A percentile compares a stretch with the other conserved stretches of the same genome.
Conservation (phyloP, 2,329 filamentous ascomycete species). For the Fusarium chaquense region DNA sequence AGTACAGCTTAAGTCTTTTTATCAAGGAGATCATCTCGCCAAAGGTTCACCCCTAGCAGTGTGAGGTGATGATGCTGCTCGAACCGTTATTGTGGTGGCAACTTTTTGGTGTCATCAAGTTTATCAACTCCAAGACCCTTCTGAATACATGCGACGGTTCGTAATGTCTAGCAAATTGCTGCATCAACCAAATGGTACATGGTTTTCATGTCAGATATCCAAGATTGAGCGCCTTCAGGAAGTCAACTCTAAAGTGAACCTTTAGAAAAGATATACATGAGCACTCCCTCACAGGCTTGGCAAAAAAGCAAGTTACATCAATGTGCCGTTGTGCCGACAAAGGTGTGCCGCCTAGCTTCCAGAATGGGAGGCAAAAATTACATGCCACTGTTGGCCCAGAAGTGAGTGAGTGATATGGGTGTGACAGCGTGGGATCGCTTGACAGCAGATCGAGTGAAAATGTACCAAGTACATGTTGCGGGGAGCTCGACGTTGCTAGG, state of each 20-base stretch:
- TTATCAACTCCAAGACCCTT: too few relatives aligned
- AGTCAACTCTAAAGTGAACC: not conserved
- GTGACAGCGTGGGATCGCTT: slow-evolving; percentile 10
- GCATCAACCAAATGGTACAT: not conserved
- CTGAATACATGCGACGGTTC: too few relatives aligned
- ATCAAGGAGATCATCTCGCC: too few relatives aligned
- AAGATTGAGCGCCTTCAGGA: not conserved
- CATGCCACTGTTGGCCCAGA: slow-evolving; percentile 32
- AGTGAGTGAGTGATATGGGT: slow-evolving; percentile 14
- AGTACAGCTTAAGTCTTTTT: too few relatives aligned
- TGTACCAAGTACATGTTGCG: slow-evolving; percentile 21
- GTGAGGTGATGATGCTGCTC: too few relatives aligned
- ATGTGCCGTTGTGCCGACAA: slow-evolving; percentile 44
- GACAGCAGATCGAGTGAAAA: slow-evolving; percentile 17
- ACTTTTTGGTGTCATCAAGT: too few relatives aligned
- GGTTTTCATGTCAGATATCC: not conserved
- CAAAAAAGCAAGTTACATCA: not conserved
- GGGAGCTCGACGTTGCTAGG: not conserved
- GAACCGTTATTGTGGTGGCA: too few relatives aligned
- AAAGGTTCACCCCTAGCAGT: too few relatives aligned
- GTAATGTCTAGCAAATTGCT: too few relatives aligned
- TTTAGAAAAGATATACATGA: not conserved
- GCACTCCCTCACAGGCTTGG: not conserved
- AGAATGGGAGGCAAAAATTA: slow-evolving; percentile 27
- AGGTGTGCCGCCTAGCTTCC: slow-evolving; percentile 42